phyloP scores from a whole-genome alignment of 2,329 filamentous ascomycete genomes.

The Fusarium sp. region DNA sequence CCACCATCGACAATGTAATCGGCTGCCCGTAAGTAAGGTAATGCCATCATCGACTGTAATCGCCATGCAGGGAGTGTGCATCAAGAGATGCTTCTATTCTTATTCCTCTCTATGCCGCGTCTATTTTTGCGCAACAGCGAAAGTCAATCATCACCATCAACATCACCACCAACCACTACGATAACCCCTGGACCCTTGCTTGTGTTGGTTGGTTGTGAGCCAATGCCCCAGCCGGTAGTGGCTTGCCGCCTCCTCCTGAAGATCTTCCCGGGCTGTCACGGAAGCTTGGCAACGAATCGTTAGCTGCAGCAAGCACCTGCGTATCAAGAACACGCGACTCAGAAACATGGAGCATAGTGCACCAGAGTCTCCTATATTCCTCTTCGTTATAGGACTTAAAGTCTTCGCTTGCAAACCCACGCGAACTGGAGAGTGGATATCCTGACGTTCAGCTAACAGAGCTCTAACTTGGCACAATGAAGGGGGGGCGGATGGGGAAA shows the following conservation, averaged over 20 bases:
- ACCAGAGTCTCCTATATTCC: slow-evolving; percentile 1
- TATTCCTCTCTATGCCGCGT: background rate
- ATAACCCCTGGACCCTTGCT: slow-evolving; percentile 21
- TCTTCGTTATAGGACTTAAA: slow-evolving; percentile 40
- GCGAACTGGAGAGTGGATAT: background rate
- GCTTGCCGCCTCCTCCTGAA: slow-evolving; percentile 45
- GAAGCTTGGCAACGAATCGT: slow-evolving; percentile 37
- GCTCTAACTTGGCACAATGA: slow-evolving; percentile 8
- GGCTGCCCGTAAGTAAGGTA: background rate
- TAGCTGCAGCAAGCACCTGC: slow-evolving; percentile 17
- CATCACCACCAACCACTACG: background rate
- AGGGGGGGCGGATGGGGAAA: slow-evolving; percentile 30
- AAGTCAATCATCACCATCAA: background rate
- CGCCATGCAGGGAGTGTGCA: background rate
- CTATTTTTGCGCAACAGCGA: slow-evolving; percentile 22
- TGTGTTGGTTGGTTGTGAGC: slow-evolving; percentile 22
- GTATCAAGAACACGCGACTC: slow-evolving; percentile 32
- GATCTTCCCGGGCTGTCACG: slow-evolving; percentile 35
- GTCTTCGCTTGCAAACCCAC: slow-evolving; percentile 1
- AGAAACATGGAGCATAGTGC: slow-evolving; percentile 9
- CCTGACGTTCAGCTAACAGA: background rate
- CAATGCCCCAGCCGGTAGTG: slow-evolving; percentile 37
- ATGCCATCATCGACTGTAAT: slow-evolving; percentile 14
- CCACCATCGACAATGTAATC: slow-evolving; percentile 19
- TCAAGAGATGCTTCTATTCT: slow-evolving; percentile 10